Conservation (phyloP, 1,284 basidiomycete species). For the Cryptococcus sp. region DNA sequence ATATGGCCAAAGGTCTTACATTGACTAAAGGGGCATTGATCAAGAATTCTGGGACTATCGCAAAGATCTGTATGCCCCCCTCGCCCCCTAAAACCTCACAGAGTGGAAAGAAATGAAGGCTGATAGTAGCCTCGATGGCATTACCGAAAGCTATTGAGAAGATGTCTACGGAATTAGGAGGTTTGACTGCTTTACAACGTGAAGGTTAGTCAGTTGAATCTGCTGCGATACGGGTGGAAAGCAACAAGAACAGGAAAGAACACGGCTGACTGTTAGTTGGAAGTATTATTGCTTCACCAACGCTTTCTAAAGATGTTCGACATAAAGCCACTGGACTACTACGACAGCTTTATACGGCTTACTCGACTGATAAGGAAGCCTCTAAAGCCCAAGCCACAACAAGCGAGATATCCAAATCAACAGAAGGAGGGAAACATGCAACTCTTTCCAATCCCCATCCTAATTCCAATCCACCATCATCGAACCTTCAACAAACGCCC, state of each 20-base stretch:
- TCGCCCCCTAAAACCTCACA: background rate
- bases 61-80: slow-evolving; percentile 30
- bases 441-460: background rate
- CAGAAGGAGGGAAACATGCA: background rate
- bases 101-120: background rate
- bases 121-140: slow-evolving; percentile 24
- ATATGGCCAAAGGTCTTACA: slow-evolving; percentile 27
- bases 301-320: slow-evolving; percentile 35
- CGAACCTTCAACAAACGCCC: slow-evolving; percentile 1
- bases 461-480: background rate
- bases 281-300: slow-evolving; percentile 34
- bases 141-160: slow-evolving; percentile 36
- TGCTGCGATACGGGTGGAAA: no score
- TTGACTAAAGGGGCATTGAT: slow-evolving; percentile 32
- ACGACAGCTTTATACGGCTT: slow-evolving; percentile 23
- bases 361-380: slow-evolving; percentile 24
- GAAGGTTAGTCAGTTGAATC: slow-evolving; percentile 37
- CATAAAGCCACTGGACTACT: slow-evolving; percentile 27
- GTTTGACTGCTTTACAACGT: slow-evolving; percentile 32
- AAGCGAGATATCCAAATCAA: background rate
- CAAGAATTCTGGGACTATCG: slow-evolving; percentile 29
- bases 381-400: background rate
- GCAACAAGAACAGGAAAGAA: background rate
- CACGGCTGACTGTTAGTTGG: slow-evolving; percentile 15
- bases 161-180: slow-evolving; percentile 32